Conservation (phyloP, 352 stramenopile genomes). For the Pythium aquatile region DNA sequence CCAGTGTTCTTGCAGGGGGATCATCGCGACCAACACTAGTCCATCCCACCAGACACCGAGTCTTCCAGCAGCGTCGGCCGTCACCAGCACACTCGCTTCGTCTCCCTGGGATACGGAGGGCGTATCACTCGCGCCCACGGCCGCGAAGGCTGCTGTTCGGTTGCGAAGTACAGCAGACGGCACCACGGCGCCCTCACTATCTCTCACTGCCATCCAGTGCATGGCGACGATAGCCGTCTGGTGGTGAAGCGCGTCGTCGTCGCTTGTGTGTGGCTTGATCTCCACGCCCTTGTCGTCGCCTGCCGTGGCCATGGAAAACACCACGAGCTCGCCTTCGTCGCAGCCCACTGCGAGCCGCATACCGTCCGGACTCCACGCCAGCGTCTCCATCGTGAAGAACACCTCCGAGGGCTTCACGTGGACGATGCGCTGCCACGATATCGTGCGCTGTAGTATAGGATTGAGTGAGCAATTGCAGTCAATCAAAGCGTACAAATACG, state of each 20-base stretch:
- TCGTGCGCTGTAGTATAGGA: constrained; percentile 42
- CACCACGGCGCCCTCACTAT: neutral
- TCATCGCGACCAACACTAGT: constrained; percentile 42
- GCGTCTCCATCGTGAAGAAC: constrained; percentile 43
- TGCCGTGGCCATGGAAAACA: constrained; percentile 66
- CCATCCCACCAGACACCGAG: constrained; percentile 68
- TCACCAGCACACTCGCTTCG: constrained; percentile 37
- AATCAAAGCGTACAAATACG: too few relatives aligned
- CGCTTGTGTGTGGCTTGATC: constrained; percentile 20
- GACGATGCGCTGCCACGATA: constrained; percentile 74
- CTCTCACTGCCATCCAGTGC: constrained; percentile 37
- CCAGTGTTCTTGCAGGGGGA: constrained; percentile 35
- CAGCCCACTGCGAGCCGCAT: constrained; percentile 63
- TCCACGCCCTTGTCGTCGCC: constrained; percentile 21
- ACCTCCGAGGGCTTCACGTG: constrained; percentile 67
- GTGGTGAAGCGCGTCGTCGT: constrained; percentile 39
- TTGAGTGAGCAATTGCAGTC: too few relatives aligned
- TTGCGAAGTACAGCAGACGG: constrained; percentile 9
- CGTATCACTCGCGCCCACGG: neutral
- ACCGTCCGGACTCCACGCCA: constrained; percentile 71
- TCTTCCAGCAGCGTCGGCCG: constrained; percentile 37
- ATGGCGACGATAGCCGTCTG: constrained; percentile 48
- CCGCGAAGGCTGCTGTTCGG: constrained; percentile 7
- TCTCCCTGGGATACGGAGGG: neutral
- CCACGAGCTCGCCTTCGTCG: constrained; percentile 62